Conservation (phyloP, 768 basidiomycete species). For the Fistulinella prunicolor region DNA sequence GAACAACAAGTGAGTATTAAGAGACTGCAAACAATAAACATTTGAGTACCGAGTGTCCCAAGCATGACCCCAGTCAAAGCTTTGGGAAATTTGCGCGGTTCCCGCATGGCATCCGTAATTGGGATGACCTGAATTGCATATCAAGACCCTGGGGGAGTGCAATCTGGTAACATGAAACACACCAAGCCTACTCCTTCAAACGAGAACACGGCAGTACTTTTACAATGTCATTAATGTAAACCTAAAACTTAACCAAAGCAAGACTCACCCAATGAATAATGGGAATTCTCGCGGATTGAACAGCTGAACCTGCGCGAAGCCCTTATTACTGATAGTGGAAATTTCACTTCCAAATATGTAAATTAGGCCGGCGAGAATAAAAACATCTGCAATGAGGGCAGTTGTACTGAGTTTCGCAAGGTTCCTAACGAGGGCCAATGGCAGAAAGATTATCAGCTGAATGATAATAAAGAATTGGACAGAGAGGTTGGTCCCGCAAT, state of each 20-base stretch:
- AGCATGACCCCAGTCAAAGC: conserved; percentile 90
- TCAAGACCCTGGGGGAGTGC: background rate
- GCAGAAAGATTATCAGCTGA: conserved; percentile 85
- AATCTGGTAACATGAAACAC: conserved; percentile 22
- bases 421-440: conserved; percentile 85
- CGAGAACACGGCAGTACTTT: conserved; percentile 93
- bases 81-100: conserved; percentile 88
- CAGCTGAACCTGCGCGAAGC: conserved; percentile 74
- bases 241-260: background rate
- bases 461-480: conserved; percentile 80
- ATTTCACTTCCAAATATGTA: conserved; percentile 91
- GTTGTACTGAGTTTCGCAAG: conserved; percentile 93
- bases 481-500: conserved; percentile 65
- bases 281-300: conserved; percentile 93
- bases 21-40: background rate
- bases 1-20: conserved; percentile 6
- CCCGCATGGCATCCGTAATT: conserved; percentile 95
- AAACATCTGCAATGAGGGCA: conserved; percentile 89
- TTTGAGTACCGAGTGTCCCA: conserved; percentile 61
- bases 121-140: conserved; percentile 68
- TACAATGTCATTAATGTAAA: conserved; percentile 4
- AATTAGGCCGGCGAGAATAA: conserved; percentile 84
- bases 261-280: conserved; percentile 80
- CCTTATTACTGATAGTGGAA: conserved; percentile 58
- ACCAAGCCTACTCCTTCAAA: conserved; percentile 97